These are phyloP conservation scores for Taphrina deformans DNA, from an alignment of 1,139 yeast species.

Conservation along the genomic window DNA sequence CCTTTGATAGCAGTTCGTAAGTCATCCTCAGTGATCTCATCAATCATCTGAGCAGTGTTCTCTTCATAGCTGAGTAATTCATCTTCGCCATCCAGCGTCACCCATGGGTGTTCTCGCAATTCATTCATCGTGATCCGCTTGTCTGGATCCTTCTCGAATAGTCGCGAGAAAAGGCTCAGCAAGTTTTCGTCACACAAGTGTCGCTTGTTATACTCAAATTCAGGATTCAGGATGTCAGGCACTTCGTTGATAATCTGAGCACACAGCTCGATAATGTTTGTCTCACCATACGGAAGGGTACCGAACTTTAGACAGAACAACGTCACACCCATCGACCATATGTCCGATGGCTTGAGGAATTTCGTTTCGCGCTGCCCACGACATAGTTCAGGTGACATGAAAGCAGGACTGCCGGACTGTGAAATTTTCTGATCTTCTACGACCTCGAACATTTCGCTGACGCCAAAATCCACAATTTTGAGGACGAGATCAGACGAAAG, in stretches of 20 bases:
- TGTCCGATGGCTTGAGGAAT: constrained; percentile 67
- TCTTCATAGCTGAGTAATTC: constrained; percentile 46
- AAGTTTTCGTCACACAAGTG: constrained; percentile 43
- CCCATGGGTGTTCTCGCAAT: constrained; percentile 63
- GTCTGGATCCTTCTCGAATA: constrained; percentile 56
- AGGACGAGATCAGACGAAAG: constrained; percentile 73
- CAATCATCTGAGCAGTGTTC: constrained; percentile 45
- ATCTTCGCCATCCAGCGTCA: constrained; percentile 48
- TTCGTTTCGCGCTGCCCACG: constrained; percentile 49
- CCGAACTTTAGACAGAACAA: constrained; percentile 48
- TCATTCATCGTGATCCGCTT: constrained; percentile 56
- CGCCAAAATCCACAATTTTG: constrained; percentile 94
- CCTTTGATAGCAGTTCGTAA: constrained; percentile 46
- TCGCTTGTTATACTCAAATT: constrained; percentile 39
- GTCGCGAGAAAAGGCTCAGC: constrained; percentile 42
- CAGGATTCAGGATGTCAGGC: constrained; percentile 39
- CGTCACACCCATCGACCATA: constrained; percentile 80
- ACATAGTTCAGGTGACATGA: constrained; percentile 66
- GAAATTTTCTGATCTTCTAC: constrained; percentile 54
- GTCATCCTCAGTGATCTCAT: constrained; percentile 49
- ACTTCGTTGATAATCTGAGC: constrained; percentile 43
- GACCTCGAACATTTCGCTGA: constrained; percentile 64
- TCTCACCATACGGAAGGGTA: constrained; percentile 48
- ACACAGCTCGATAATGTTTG: constrained; percentile 55
- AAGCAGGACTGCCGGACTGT: constrained; percentile 82